Percentiles rank a stretch among this genome's conserved stretches.
Evolutionary conservation across 1,284 basidiomycete genomes (phyloP).

Genomic region (Ceratobasidium theobromae): DNA sequence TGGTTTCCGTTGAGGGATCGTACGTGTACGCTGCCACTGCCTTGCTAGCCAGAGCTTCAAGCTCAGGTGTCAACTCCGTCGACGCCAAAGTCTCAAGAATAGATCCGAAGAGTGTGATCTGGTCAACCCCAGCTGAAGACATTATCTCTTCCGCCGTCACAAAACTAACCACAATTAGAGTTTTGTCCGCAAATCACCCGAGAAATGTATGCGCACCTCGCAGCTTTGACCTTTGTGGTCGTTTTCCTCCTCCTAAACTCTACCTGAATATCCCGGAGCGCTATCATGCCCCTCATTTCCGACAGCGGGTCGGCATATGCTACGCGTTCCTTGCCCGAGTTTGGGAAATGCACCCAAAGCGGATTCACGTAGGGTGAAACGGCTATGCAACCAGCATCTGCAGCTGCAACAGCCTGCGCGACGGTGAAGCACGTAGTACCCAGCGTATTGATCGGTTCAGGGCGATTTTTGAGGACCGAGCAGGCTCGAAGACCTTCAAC

Average conservation of each 20-base stretch:
- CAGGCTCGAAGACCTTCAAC: conserved; percentile 41
- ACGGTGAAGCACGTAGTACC: conserved; percentile 41
- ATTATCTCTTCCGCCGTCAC: conserved; percentile 38
- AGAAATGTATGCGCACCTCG: conserved; percentile 36
- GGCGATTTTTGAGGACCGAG: conserved; percentile 36
- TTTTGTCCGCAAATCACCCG: neutral
- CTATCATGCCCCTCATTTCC: conserved; percentile 38
- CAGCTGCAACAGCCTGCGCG: conserved; percentile 41
- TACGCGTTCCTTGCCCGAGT: conserved; percentile 34
- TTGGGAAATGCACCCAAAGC: conserved; percentile 41
- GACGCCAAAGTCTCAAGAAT: conserved; percentile 35
- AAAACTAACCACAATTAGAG: conserved; percentile 32
- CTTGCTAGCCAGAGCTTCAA: conserved; percentile 32
- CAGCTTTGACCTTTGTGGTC: conserved; percentile 38
- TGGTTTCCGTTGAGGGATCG: conserved; percentile 6
- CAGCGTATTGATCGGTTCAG: conserved; percentile 39
- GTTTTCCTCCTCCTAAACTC: conserved; percentile 33
- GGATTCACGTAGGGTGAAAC: conserved; percentile 42
- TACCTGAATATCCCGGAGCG: conserved; percentile 37
- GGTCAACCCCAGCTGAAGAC: conserved; percentile 37
- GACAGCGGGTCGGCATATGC: conserved; percentile 35
- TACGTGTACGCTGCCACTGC: conserved; percentile 35
- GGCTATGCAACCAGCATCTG: conserved; percentile 40
- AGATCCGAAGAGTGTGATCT: conserved; percentile 37
- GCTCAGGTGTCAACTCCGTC: conserved; percentile 34